Conservation (phyloP, 2,329 filamentous ascomycete species). For the Catunica adiposa region DNA sequence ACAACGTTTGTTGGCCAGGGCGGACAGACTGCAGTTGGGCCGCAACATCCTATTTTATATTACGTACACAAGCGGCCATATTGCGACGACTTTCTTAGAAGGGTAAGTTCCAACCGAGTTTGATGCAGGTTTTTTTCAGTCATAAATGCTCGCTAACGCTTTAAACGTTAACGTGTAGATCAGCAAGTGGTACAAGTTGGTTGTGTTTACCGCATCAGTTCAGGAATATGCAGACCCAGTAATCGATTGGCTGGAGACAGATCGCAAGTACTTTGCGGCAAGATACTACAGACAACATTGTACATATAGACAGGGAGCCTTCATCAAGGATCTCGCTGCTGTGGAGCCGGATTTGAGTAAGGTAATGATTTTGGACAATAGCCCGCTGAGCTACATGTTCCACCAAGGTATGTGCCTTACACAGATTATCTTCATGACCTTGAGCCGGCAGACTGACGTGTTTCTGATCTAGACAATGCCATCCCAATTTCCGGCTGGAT, state of each 20-base stretch:
- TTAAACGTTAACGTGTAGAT: constrained; percentile 32
- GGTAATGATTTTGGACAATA: constrained; percentile 98
- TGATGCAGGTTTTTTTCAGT: background rate
- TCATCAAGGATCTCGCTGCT: constrained; percentile 93
- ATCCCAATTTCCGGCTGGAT: constrained; percentile 99
- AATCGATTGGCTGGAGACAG: constrained; percentile 94
- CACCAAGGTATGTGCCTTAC: constrained; percentile 61
- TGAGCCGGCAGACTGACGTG: constrained; percentile 8
- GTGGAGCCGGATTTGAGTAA: constrained; percentile 94
- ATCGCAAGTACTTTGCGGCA: constrained; percentile 88
- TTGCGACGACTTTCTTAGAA: constrained; percentile 89
- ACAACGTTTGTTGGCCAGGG: constrained; percentile 51
- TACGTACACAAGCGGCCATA: constrained; percentile 97
- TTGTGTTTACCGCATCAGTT: constrained; percentile 91
- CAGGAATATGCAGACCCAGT: constrained; percentile 98
- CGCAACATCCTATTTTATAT: constrained; percentile 91
- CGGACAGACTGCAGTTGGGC: constrained; percentile 50
- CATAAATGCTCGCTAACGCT: constrained; percentile 16
- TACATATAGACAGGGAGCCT: constrained; percentile 85
- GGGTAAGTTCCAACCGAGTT: constrained; percentile 30
- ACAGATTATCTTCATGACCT: background rate
- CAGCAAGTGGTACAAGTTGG: constrained; percentile 95
- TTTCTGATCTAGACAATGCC: constrained; percentile 59
- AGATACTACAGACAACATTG: constrained; percentile 95
- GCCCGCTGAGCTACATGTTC: constrained; percentile 94